Evolutionary conservation across 2,329 filamentous ascomycete species (phyloP).

Genomic region (Phialemoniopsis sp.): DNA sequence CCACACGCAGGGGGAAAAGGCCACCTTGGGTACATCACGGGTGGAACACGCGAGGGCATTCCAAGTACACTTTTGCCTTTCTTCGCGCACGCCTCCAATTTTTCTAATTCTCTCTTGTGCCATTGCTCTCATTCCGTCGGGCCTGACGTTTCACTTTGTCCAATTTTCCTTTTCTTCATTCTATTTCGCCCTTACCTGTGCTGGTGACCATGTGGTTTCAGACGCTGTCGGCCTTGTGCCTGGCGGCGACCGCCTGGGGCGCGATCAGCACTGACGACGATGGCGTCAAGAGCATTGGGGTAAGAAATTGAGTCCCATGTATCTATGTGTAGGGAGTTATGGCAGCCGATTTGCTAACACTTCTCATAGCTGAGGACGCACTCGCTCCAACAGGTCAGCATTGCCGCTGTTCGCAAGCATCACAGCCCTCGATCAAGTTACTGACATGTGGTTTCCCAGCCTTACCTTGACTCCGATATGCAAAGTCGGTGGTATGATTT

Average conservation of each 20-base stretch:
- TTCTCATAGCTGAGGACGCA: slow-evolving; percentile 73
- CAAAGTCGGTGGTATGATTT: slow-evolving; percentile 99
- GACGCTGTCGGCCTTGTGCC: slow-evolving; percentile 40
- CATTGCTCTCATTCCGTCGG: too few species aligned
- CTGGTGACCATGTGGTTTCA: slow-evolving; percentile 39
- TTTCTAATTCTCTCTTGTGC: too few species aligned
- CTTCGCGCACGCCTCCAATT: too few species aligned
- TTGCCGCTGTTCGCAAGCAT: slow-evolving; percentile 1
- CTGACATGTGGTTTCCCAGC: slow-evolving; percentile 43
- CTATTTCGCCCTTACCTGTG: slow-evolving; percentile 2
- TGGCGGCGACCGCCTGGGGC: slow-evolving; percentile 46
- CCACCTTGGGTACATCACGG: too few species aligned
- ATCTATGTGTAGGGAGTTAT: neutral
- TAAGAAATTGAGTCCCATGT: slow-evolving; percentile 21
- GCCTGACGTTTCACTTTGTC: neutral
- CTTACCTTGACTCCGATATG: slow-evolving; percentile 97
- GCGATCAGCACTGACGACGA: slow-evolving; percentile 44
- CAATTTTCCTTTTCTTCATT: slow-evolving; percentile 5
- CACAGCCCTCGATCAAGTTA: neutral
- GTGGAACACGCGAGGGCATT: too few species aligned
- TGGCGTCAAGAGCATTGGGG: slow-evolving; percentile 46
- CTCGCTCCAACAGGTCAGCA: slow-evolving; percentile 69
- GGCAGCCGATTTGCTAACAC: slow-evolving; percentile 9
- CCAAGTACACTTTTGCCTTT: too few species aligned
- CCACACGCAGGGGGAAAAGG: too few species aligned